Percentiles rank a stretch among this genome's conserved stretches.
These are phyloP conservation scores for Fragilaria radians DNA, from an alignment of 108 stramenopile species.

Conservation along the genomic window DNA sequence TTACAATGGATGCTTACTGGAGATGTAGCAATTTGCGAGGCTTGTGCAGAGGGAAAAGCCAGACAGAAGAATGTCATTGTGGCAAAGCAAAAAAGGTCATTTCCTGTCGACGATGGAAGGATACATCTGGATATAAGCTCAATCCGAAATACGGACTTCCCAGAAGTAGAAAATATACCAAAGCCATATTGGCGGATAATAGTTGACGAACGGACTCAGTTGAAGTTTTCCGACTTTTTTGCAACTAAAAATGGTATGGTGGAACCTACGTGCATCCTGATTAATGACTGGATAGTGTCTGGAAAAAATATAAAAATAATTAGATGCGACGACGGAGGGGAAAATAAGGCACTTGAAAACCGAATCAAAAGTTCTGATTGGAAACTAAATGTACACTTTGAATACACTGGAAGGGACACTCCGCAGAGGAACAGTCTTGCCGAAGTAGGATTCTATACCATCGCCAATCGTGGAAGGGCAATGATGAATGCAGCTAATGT, in stretches of 20 bases:
- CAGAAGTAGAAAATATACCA: too few relatives aligned
- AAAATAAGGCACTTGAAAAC: too few relatives aligned
- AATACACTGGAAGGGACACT: too few relatives aligned
- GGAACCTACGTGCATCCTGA: too few relatives aligned
- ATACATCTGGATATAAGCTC: conserved; percentile 16
- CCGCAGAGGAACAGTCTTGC: conserved; percentile 19
- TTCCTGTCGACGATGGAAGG: conserved; percentile 2
- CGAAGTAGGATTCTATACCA: conserved; percentile 19
- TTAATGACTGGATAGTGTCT: too few relatives aligned
- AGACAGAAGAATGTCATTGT: conserved; percentile 18
- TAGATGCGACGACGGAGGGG: too few relatives aligned
- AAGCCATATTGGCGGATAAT: conserved; percentile 6
- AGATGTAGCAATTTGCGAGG: conserved; percentile 14
- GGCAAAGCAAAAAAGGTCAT: not conserved
- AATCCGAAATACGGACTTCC: too few relatives aligned
- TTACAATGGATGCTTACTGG: conserved; percentile 18
- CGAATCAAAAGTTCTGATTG: too few relatives aligned
- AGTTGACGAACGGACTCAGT: conserved; percentile 11
- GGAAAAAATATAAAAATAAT: too few relatives aligned
- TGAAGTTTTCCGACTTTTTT: too few relatives aligned
- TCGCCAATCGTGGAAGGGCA: conserved; percentile 4
- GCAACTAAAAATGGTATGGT: conserved; percentile 10
- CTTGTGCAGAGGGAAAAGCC: conserved; percentile 15
- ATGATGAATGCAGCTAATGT: conserved; percentile 5
- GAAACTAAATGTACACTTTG: too few relatives aligned